Conservation (phyloP, 2,329 filamentous ascomycete genomes). For the Harringtonia lauricola region DNA sequence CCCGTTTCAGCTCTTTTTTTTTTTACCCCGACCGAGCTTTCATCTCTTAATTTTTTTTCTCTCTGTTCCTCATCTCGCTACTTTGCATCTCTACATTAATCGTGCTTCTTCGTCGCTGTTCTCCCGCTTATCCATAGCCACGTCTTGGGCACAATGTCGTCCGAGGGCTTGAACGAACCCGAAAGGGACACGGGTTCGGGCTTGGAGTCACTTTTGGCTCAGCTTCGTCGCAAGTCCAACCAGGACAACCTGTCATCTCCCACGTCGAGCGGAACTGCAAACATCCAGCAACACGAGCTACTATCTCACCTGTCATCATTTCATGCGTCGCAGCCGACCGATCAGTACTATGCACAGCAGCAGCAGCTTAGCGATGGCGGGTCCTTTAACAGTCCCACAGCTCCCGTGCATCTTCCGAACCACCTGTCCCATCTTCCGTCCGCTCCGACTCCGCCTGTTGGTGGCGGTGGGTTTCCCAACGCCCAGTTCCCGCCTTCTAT, state of each 20-base stretch:
- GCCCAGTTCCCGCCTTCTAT: slow-evolving; percentile 27
- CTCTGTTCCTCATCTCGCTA: background rate
- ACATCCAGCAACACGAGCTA: slow-evolving; percentile 16
- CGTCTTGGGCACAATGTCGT: slow-evolving; percentile 12
- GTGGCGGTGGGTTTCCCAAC: slow-evolving; percentile 24
- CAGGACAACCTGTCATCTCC: slow-evolving; percentile 9
- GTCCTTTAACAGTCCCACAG: slow-evolving; percentile 9
- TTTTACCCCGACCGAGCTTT: background rate
- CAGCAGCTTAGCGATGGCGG: slow-evolving; percentile 16
- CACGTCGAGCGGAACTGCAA: slow-evolving; percentile 10
- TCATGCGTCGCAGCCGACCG: slow-evolving; percentile 15
- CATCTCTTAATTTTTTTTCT: background rate
- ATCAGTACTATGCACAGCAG: slow-evolving; percentile 18
- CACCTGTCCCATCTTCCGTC: slow-evolving; percentile 18
- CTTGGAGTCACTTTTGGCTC: slow-evolving; percentile 30
- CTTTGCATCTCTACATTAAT: background rate
- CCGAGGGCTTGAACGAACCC: slow-evolving; percentile 5
- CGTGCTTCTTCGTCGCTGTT: background rate
- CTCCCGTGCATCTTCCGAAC: slow-evolving; percentile 6
- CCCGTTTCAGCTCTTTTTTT: background rate
- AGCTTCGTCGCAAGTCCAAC: slow-evolving; percentile 23
- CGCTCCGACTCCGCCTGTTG: slow-evolving; percentile 32
- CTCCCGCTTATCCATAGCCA: too few species aligned
- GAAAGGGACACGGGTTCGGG: slow-evolving; percentile 19
- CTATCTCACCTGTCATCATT: slow-evolving; percentile 14